phyloP scores from a whole-genome alignment of 83 land plant species.

The Diphasiastrum complanatum region DNA sequence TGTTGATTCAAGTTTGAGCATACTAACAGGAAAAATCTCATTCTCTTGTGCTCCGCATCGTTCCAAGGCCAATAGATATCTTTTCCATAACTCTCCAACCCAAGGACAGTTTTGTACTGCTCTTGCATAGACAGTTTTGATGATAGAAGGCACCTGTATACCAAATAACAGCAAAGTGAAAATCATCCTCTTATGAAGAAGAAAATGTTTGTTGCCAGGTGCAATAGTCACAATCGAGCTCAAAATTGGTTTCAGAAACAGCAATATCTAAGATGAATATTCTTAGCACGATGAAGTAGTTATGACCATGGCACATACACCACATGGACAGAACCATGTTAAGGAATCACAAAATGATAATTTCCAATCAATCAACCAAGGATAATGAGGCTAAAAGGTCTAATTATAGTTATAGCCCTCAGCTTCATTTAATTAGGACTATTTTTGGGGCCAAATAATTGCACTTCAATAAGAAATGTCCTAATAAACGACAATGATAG shows the following conservation, averaged over 20 bases:
- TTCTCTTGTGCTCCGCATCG: constrained; percentile 58
- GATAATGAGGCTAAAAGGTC: too few relatives aligned
- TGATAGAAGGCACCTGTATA: constrained; percentile 52
- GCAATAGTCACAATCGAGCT: background rate
- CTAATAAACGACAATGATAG: too few relatives aligned
- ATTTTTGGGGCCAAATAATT: too few relatives aligned
- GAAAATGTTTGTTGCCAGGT: background rate
- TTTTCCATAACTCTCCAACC: constrained; percentile 80
- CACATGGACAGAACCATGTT: too few relatives aligned
- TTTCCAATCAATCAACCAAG: too few relatives aligned
- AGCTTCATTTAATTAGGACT: too few relatives aligned
- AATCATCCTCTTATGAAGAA: background rate
- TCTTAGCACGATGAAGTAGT: too few relatives aligned
- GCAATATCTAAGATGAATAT: too few relatives aligned
- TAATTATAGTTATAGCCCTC: too few relatives aligned
- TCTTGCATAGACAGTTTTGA: constrained; percentile 57
- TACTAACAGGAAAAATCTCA: constrained; percentile 56
- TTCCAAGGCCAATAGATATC: constrained; percentile 68
- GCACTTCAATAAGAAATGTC: too few relatives aligned
- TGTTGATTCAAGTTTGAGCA: background rate
- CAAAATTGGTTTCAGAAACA: background rate
- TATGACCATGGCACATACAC: too few relatives aligned
- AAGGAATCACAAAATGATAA: too few relatives aligned
- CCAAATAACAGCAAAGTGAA: background rate
- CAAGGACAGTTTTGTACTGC: constrained; percentile 92